phyloP scores from a whole-genome alignment of 371 early-diverging fungal species.

The Dichotomocladium elegans region DNA sequence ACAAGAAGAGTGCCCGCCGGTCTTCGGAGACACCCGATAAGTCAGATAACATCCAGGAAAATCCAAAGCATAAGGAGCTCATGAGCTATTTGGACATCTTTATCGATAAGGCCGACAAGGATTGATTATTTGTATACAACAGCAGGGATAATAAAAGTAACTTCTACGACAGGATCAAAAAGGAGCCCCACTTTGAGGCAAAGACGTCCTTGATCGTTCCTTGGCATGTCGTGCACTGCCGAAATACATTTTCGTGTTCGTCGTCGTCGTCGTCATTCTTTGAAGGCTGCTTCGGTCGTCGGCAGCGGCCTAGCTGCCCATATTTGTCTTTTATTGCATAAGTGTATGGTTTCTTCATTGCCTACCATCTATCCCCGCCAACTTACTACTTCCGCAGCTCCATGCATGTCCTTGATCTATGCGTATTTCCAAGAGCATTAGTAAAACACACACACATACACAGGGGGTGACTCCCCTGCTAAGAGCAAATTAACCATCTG shows the following conservation, averaged over 20 bases:
- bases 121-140: no score
- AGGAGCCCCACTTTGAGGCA: constrained; percentile 33
- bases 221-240: constrained; percentile 17
- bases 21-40: background rate
- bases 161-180: constrained; percentile 16
- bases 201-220: constrained; percentile 24
- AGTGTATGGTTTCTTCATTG: no score
- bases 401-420: constrained; percentile 28
- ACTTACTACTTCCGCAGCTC: constrained; percentile 39
- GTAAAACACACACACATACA: no score
- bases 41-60: constrained; percentile 9
- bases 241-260: constrained; percentile 15
- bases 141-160: background rate
- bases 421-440: no score
- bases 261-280: constrained; percentile 3
- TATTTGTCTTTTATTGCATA: no score
- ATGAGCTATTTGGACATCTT: constrained; percentile 2
- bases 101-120: background rate
- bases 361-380: background rate
- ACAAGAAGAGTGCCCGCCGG: background rate
- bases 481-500: background rate
- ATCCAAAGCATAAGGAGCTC: constrained; percentile 13
- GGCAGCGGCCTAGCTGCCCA: constrained; percentile 31
- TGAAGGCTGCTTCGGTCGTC: no score
- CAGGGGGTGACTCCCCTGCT: no score